Evolutionary conservation across 495 filamentous ascomycete species (phyloP).

Genomic region (Penicillium alfredii): DNA sequence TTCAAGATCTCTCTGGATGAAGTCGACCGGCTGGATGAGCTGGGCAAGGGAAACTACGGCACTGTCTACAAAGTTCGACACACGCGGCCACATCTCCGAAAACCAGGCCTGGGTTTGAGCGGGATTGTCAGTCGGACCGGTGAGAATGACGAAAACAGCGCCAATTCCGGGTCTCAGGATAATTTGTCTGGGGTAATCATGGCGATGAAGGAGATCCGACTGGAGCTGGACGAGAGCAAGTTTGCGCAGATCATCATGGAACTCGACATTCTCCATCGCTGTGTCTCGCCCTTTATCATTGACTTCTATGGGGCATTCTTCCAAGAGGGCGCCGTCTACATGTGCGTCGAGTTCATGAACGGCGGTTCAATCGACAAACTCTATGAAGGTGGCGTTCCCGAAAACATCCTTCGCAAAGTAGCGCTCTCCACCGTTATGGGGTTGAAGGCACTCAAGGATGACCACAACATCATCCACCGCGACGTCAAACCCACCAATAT

Average conservation of each 20-base stretch:
- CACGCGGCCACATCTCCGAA: constrained; percentile 68
- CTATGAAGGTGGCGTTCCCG: constrained; percentile 89
- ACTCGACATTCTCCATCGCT: constrained; percentile 91
- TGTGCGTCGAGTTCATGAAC: constrained; percentile 99
- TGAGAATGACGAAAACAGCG: constrained; percentile 21
- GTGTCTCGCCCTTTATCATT: constrained; percentile 90
- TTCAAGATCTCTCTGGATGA: constrained; percentile 96
- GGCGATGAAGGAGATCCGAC: constrained; percentile 99
- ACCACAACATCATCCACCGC: constrained; percentile 98
- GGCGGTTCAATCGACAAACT: constrained; percentile 97
- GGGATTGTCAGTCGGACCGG: constrained; percentile 48
- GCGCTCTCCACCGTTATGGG: constrained; percentile 88
- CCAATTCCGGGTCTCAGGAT: constrained; percentile 19
- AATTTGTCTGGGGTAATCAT: constrained; percentile 69
- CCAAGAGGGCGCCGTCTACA: constrained; percentile 97
- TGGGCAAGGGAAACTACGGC: constrained; percentile 97
- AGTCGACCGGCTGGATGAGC: constrained; percentile 87
- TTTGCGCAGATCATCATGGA: constrained; percentile 98
- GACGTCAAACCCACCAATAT: constrained; percentile 99
- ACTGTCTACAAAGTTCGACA: constrained; percentile 96
- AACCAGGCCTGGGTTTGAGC: constrained; percentile 69
- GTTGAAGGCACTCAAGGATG: constrained; percentile 88
- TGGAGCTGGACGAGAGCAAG: constrained; percentile 94
- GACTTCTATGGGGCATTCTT: constrained; percentile 99
- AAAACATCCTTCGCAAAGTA: constrained; percentile 83